Conservation (phyloP, 495 filamentous ascomycete species). For the Rostrohypoxylon terebratum region DNA sequence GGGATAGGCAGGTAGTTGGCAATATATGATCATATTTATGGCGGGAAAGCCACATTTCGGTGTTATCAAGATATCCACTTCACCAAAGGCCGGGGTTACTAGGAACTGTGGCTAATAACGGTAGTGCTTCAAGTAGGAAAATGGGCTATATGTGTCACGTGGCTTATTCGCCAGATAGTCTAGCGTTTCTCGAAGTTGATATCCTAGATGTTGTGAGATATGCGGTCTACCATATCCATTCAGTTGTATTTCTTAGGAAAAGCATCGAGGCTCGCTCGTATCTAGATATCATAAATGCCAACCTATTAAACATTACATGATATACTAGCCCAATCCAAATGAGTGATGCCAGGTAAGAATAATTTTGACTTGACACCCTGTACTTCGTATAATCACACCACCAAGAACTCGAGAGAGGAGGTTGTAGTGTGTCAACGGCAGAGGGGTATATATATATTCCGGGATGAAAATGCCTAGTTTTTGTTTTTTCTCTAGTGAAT, state of each 20-base stretch:
- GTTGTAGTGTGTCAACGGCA: constrained; percentile 14
- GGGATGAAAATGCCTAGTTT: constrained; percentile 23
- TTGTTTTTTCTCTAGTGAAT: constrained; percentile 13
- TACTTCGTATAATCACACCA: background rate
- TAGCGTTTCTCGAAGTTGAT: background rate
- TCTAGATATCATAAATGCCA: background rate
- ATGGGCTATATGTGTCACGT: no score
- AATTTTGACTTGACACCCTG: background rate
- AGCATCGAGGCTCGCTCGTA: background rate
- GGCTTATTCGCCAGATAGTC: background rate
- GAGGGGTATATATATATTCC: constrained; percentile 41
- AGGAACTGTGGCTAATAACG: background rate
- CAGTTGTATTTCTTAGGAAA: background rate
- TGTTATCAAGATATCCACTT: background rate
- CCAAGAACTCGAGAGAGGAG: background rate
- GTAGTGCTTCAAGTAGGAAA: no score
- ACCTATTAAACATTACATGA: background rate
- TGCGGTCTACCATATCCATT: background rate
- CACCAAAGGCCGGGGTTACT: background rate
- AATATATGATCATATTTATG: background rate
- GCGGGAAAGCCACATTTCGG: background rate
- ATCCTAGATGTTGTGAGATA: background rate
- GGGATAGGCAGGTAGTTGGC: background rate
- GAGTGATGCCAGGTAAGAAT: background rate
- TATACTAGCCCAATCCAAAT: background rate